Base-by-base conservation (phyloP, 2,329 filamentous ascomycete genomes). In the Coniella vitis region DNA sequence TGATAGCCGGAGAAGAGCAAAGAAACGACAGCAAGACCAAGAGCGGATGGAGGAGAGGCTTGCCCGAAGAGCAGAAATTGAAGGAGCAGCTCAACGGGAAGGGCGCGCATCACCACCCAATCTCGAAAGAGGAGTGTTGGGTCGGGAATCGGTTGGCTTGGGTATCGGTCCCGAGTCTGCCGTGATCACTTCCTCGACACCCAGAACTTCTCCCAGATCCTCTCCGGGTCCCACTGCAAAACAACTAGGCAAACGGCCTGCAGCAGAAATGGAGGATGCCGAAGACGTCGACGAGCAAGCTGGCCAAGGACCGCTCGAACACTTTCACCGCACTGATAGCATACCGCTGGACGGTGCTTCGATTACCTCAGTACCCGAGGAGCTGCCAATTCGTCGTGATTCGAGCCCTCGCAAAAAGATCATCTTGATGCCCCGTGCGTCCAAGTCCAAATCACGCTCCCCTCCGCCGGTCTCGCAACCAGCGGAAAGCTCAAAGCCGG, bases 1-100 rank as follows among this genome's bases (percentile, higher is more conserved):
- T 52, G 93, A 98, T 61, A 77, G 84, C 56, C 80, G 90, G 59
- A 79, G 93, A 49, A 81, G 78, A 55, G 87, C 95, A 56, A 81
- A 82, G 62, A 90, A 87, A 66, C 79, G 76, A 46, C 72, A 78
- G 49, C 75, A 75, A 34, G 84, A 91, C 19, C 79, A 82, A 54
- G 81, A 88, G 54, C 80, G 76, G 55, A 67, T 83, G 20, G 81
- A 86, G 56, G 76, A 76, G 47, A 80, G 78, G 50, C 68, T 93
- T 20, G 76, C 81, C 36, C 75, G 79, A 45, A 75, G 79, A 54
- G 83, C 82, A 45, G 86, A 90, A 58, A 81, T 79, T 57, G 81
- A 85, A 60, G 76, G 65, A 53, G 73, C 74, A 42, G 76, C 82
- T 55, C 71, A 79, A 58, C 73, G 74, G 22, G 74, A 77, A 43